Conservation (phyloP, 441 rosid species). For the Croton laevigatus region DNA sequence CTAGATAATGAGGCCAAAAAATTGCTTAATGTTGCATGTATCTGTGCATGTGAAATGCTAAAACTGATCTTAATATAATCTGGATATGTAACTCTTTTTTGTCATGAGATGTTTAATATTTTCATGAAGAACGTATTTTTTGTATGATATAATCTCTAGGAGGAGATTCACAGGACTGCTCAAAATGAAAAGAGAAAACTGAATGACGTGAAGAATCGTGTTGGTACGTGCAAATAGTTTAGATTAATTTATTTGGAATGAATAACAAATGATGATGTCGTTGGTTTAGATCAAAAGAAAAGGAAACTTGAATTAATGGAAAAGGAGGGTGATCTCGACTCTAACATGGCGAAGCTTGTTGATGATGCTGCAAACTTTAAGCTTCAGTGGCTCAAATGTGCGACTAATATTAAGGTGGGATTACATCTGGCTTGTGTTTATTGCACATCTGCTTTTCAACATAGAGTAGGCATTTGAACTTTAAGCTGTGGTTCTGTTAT, state of each 20-base stretch:
- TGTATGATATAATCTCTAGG: constrained; percentile 40
- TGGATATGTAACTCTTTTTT: constrained; percentile 11
- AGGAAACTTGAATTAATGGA: constrained; percentile 57
- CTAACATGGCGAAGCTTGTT: constrained; percentile 53
- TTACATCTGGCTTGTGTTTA: constrained; percentile 7
- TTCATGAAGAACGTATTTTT: background rate
- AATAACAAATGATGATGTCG: background rate
- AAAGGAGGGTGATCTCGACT: constrained; percentile 66
- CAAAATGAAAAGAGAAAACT: constrained; percentile 48
- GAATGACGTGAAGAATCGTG: constrained; percentile 49
- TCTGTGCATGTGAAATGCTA: background rate
- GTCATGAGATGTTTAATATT: constrained; percentile 6
- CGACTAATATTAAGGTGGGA: constrained; percentile 58
- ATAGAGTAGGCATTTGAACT: background rate
- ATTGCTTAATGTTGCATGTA: constrained; percentile 2
- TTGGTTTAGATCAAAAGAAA: constrained; percentile 56
- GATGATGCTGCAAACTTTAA: constrained; percentile 59
- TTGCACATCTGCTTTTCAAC: background rate
- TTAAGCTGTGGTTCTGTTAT: background rate
- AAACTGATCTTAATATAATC: constrained; percentile 6
- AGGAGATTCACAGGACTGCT: constrained; percentile 48
- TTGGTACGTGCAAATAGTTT: constrained; percentile 38
- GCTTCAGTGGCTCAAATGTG: constrained; percentile 44
- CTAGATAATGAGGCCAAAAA: background rate
- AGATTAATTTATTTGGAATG: background rate